Conservation (phyloP, 2,329 filamentous ascomycete species). For the Stagonosporopsis rhizophila region DNA sequence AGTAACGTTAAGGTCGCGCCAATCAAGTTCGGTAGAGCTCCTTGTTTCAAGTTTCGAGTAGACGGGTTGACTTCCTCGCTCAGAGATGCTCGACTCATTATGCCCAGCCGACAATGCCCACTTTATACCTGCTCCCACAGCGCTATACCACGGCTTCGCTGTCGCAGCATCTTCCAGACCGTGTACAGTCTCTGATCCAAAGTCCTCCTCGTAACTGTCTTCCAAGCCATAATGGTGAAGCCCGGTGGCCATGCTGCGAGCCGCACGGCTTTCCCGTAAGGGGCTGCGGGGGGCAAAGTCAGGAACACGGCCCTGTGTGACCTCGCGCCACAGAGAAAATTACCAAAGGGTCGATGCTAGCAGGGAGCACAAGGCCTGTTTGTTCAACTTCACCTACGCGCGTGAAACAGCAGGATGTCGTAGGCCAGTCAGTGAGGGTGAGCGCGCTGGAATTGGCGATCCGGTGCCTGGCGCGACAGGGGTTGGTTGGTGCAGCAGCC, state of each 20-base stretch:
- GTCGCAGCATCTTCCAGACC: conserved; percentile 30
- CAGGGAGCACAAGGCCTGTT: conserved; percentile 35
- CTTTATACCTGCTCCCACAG: conserved; percentile 38
- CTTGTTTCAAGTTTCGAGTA: conserved; percentile 48
- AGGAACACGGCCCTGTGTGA: conserved; percentile 42
- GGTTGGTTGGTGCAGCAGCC: conserved; percentile 32
- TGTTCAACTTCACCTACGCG: conserved; percentile 29
- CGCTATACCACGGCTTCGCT: conserved; percentile 30
- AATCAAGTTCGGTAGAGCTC: conserved; percentile 39
- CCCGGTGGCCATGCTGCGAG: conserved; percentile 31
- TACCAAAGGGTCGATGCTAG: conserved; percentile 28
- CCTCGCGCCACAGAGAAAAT: conserved; percentile 31
- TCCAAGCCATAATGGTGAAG: conserved; percentile 33
- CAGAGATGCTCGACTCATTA: conserved; percentile 31
- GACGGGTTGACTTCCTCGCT: conserved; percentile 38
- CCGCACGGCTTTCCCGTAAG: conserved; percentile 31
- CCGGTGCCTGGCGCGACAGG: conserved; percentile 32
- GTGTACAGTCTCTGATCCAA: conserved; percentile 24
- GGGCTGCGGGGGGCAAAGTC: conserved; percentile 26
- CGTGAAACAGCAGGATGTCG: conserved; percentile 43
- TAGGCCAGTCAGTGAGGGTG: conserved; percentile 37
- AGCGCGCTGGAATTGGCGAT: conserved; percentile 37
- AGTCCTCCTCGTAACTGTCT: conserved; percentile 37
- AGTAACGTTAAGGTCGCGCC: conserved; percentile 30
- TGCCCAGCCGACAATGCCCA: conserved; percentile 33